Evolutionary conservation across 139 green algal species (phyloP).

Genomic region (Dunaliella sp.): DNA sequence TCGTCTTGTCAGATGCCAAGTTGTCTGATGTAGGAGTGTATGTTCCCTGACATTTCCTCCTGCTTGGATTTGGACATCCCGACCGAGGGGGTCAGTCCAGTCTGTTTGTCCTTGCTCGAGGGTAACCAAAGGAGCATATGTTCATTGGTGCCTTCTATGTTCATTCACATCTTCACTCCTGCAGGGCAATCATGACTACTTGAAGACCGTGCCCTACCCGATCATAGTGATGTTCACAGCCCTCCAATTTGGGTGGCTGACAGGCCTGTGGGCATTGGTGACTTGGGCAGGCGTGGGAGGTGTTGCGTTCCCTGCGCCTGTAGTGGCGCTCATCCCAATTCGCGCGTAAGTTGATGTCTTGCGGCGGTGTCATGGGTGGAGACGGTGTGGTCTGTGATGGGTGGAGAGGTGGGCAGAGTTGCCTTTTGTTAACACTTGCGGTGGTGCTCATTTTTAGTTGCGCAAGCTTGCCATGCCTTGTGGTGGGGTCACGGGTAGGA

Average conservation of each 20-base stretch:
- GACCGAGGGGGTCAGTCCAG: no score
- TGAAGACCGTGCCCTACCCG: conserved; percentile 1
- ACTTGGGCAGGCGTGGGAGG: conserved; percentile 37
- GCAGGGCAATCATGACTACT: not conserved
- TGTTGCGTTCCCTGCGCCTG: conserved; percentile 78
- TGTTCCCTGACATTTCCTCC: no score
- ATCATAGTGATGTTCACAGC: conserved; percentile 50
- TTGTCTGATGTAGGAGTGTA: no score
- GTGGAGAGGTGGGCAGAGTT: conserved; percentile 41
- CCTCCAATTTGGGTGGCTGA: conserved; percentile 32
- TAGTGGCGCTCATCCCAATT: conserved; percentile 78
- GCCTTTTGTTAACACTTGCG: conserved; percentile 83
- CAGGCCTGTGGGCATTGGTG: conserved; percentile 41
- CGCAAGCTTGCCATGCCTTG: not conserved
- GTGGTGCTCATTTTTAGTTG: conserved; percentile 61
- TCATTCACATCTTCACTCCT: no score
- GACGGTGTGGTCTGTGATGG: no score
- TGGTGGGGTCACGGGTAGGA: no score
- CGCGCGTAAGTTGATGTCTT: conserved; percentile 4
- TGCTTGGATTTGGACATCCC: no score
- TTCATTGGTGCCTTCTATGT: no score
- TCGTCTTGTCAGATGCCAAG: no score
- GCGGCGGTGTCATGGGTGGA: conserved; percentile 32
- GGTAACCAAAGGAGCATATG: no score
- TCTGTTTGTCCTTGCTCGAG: no score